A percentile compares a stretch with the other conserved stretches of the same genome.
phyloP scores from a whole-genome alignment of 495 filamentous ascomycete genomes.

The Amphirosellinia nigrospora region DNA sequence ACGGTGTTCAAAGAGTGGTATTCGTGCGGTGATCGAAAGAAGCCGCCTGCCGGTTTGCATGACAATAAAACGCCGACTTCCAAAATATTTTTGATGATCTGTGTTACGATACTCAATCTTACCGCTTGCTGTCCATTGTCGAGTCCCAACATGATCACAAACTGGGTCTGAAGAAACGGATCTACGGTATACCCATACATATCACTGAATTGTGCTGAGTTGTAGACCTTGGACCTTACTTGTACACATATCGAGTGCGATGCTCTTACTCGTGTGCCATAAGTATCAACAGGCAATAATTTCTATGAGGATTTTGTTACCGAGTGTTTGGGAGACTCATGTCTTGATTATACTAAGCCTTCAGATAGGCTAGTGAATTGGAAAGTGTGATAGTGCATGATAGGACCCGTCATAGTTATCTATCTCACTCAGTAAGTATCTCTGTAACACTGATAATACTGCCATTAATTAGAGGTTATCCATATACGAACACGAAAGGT shows the following conservation, averaged over 20 bases:
- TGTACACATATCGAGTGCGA: not conserved
- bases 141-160: not conserved
- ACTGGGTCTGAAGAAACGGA: not conserved
- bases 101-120: not conserved
- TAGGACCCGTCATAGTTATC: not conserved
- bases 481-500: not conserved
- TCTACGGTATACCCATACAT: not conserved
- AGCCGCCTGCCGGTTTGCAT: not conserved
- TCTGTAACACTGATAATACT: not conserved
- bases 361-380: not conserved
- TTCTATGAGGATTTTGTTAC: not conserved
- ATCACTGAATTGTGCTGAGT: not conserved
- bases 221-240: not conserved
- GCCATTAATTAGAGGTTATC: not conserved
- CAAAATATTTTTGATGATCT: not conserved
- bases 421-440: not conserved
- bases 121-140: not conserved
- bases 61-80: not conserved
- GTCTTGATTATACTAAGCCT: too few relatives aligned
- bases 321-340: too few relatives aligned
- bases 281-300: not conserved
- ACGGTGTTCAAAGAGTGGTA: not conserved
- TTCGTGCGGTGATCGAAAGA: not conserved
- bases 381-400: not conserved
- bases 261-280: not conserved